These are phyloP conservation scores for Hirsutella minnesotensis DNA, from an alignment of 2,329 filamentous ascomycete genomes.

Conservation along the genomic window DNA sequence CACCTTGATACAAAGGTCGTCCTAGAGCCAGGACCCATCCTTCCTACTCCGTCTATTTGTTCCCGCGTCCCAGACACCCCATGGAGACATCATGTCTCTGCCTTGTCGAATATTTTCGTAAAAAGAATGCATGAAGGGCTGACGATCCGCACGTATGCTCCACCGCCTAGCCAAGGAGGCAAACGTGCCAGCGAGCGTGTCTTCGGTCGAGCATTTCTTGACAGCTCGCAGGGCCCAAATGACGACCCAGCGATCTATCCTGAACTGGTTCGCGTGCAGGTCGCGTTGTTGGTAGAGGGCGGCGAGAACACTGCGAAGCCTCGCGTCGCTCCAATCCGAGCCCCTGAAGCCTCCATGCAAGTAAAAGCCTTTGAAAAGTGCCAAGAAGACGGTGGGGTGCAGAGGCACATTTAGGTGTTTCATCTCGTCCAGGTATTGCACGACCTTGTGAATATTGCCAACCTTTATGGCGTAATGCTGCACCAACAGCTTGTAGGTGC, in stretches of 20 bases:
- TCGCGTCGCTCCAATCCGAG: constrained; percentile 59
- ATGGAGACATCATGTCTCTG: constrained; percentile 16
- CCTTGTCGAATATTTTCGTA: constrained; percentile 28
- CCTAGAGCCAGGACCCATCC: constrained; percentile 16
- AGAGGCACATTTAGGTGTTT: constrained; percentile 52
- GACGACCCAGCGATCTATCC: constrained; percentile 48
- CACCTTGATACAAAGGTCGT: constrained; percentile 6
- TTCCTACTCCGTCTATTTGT: constrained; percentile 13
- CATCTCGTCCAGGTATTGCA: constrained; percentile 72
- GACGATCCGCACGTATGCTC: constrained; percentile 27
- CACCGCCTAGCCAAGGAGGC: constrained; percentile 35
- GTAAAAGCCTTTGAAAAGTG: constrained; percentile 73
- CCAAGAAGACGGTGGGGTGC: constrained; percentile 66
- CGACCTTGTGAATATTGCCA: constrained; percentile 62
- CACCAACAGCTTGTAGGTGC: constrained; percentile 71
- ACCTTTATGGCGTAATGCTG: constrained; percentile 56
- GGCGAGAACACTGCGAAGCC: constrained; percentile 57
- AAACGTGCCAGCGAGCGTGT: constrained; percentile 43
- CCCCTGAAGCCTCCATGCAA: constrained; percentile 52
- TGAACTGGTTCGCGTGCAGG: constrained; percentile 30
- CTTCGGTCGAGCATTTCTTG: constrained; percentile 40
- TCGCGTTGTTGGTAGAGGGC: constrained; percentile 49
- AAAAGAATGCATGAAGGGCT: constrained; percentile 34
- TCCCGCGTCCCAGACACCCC: constrained; percentile 12
- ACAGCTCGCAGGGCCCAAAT: constrained; percentile 53